Conservation (phyloP, 225 moss, liverwort and hornwort species). For the Thuidium tamariscinum region DNA sequence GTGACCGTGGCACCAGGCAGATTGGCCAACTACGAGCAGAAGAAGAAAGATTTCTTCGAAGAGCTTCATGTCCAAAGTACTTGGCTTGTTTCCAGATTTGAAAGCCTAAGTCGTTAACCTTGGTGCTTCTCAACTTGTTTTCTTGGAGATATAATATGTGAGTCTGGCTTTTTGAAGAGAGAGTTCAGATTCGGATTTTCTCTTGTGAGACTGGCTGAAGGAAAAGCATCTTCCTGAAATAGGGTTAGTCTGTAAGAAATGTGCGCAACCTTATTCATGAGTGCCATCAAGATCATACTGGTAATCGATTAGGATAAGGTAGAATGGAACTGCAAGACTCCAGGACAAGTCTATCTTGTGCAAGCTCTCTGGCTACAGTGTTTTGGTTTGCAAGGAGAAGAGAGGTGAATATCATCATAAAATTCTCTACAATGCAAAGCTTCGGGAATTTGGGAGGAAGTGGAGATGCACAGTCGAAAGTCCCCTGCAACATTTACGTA, state of each 20-base stretch:
- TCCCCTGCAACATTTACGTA: neutral
- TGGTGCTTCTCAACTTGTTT: neutral
- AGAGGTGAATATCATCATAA: neutral
- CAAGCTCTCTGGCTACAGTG: neutral
- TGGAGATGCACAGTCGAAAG: neutral
- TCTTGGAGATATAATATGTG: neutral
- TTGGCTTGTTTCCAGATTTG: neutral
- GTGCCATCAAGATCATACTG: neutral
- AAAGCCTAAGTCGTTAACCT: neutral
- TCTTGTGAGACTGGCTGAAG: neutral
- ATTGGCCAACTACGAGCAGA: conserved; percentile 38
- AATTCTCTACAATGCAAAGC: neutral
- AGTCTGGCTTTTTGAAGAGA: neutral
- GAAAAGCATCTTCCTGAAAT: neutral
- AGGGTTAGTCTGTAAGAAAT: neutral
- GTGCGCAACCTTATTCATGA: neutral
- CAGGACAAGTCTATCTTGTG: neutral
- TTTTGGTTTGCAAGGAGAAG: neutral
- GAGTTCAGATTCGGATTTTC: neutral
- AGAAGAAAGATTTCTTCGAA: conserved; percentile 43
- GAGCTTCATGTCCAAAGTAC: neutral
- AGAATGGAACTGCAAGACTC: neutral
- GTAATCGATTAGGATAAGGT: neutral
- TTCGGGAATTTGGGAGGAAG: neutral
- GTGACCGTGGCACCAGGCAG: conserved; percentile 48